phyloP scores from a whole-genome alignment of 2,329 filamentous ascomycete species.

The Neofusicoccum sp. region DNA sequence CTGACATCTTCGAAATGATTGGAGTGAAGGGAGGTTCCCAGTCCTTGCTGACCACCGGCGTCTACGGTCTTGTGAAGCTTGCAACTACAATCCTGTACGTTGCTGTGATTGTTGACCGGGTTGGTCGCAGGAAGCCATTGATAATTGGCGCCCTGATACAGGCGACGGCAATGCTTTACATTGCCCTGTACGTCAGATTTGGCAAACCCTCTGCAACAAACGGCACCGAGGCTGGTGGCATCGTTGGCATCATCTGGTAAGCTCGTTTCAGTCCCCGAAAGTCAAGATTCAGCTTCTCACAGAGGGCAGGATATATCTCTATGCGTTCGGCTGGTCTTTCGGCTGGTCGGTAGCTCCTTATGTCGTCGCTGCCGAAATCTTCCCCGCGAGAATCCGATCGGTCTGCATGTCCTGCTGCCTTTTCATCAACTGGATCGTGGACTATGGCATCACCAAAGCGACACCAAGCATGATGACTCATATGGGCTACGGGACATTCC shows the following conservation, averaged over 20 bases:
- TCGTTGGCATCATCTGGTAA: constrained; percentile 42
- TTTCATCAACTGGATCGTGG: constrained; percentile 36
- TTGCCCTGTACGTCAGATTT: constrained; percentile 41
- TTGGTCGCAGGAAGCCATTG: constrained; percentile 36
- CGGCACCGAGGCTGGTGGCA: constrained; percentile 44
- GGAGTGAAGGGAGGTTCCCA: constrained; percentile 33
- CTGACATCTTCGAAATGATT: constrained; percentile 45
- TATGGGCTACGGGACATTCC: constrained; percentile 41
- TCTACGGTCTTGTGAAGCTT: constrained; percentile 41
- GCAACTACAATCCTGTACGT: constrained; percentile 38
- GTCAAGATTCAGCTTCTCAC: not conserved
- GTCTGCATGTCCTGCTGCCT: constrained; percentile 35
- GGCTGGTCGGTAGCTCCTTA: constrained; percentile 35
- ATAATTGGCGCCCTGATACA: constrained; percentile 36
- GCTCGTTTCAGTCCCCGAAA: not conserved
- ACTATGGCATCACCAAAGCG: constrained; percentile 35
- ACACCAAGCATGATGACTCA: constrained; percentile 40
- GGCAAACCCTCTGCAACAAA: constrained; percentile 32
- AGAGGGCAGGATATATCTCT: constrained; percentile 30
- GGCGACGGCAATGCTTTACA: constrained; percentile 36
- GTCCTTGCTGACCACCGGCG: constrained; percentile 42
- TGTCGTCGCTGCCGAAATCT: constrained; percentile 33
- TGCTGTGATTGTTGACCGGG: constrained; percentile 35
- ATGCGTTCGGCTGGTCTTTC: constrained; percentile 37
- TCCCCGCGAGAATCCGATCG: constrained; percentile 35